These are phyloP conservation scores for Pholiota adiposa DNA, from an alignment of 1,284 basidiomycete genomes.

Conservation along the genomic window DNA sequence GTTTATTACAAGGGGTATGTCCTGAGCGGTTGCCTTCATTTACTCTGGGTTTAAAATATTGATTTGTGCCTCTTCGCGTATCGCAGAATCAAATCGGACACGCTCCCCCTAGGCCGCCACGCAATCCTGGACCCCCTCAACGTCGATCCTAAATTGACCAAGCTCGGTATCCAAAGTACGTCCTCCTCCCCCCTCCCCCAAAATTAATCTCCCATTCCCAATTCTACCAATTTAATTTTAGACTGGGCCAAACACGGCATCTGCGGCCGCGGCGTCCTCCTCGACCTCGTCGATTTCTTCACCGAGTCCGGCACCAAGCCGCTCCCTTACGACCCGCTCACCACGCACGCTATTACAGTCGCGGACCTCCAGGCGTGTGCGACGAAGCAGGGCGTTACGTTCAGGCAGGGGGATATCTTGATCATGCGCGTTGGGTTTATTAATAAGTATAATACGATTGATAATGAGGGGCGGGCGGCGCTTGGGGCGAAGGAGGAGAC, in stretches of 20 bases:
- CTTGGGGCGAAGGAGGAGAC: constrained; percentile 50
- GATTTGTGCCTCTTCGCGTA: not conserved
- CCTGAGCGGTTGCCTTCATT: too few species aligned
- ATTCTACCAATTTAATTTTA: constrained; percentile 25
- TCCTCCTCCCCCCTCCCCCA: constrained; percentile 10
- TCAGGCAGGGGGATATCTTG: constrained; percentile 64
- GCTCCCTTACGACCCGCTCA: constrained; percentile 70
- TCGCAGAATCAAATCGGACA: constrained; percentile 49
- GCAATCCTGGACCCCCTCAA: constrained; percentile 51
- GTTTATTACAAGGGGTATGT: constrained; percentile 8
- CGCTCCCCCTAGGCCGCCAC: constrained; percentile 50
- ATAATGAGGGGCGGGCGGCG: constrained; percentile 49
- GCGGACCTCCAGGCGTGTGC: constrained; percentile 66
- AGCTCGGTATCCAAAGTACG: constrained; percentile 71
- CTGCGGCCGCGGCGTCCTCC: constrained; percentile 71
- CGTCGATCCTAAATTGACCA: constrained; percentile 52
- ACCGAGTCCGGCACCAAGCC: constrained; percentile 41
- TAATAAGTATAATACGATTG: constrained; percentile 53
- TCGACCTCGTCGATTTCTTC: constrained; percentile 64
- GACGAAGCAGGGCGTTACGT: constrained; percentile 59
- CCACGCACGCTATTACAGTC: constrained; percentile 58
- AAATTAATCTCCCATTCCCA: not conserved
- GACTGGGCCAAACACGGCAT: constrained; percentile 79
- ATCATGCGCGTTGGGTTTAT: constrained; percentile 71
- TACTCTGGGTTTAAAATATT: too few species aligned